A percentile compares a stretch with the other conserved stretches of the same genome.
Evolutionary conservation across 2,329 filamentous ascomycete species (phyloP).

Genomic region (Pseudogymnoascus sp.): DNA sequence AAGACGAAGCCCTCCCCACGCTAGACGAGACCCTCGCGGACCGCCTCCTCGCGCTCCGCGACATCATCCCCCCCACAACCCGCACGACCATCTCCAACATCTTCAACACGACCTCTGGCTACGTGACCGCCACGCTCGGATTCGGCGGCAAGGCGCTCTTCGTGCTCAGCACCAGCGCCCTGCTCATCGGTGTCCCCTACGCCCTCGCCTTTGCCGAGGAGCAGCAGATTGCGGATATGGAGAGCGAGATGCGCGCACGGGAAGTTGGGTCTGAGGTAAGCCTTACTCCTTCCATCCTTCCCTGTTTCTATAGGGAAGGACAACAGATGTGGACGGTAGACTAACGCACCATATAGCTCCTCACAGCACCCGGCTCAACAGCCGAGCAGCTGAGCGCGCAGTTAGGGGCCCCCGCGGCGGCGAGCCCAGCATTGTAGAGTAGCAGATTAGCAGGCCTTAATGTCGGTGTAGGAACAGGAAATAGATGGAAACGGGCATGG

Average conservation of each 20-base stretch:
- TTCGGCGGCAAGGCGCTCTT: constrained; percentile 83
- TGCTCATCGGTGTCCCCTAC: constrained; percentile 88
- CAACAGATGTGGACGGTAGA: neutral
- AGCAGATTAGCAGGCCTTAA: neutral
- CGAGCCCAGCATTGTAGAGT: neutral
- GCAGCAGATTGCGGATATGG: constrained; percentile 95
- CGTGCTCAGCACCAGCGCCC: constrained; percentile 81
- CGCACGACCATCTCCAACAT: constrained; percentile 61
- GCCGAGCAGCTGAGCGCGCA: constrained; percentile 6
- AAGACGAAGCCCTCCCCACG: constrained; percentile 52
- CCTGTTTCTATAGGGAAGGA: neutral
- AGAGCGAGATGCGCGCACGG: constrained; percentile 94
- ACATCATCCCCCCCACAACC: constrained; percentile 67
- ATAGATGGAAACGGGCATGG: constrained; percentile 3
- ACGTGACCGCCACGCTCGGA: constrained; percentile 53
- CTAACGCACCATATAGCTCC: neutral
- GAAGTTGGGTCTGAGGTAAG: constrained; percentile 74
- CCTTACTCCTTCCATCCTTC: neutral
- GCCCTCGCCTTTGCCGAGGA: constrained; percentile 90
- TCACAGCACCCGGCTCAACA: neutral
- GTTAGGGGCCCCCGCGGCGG: neutral
- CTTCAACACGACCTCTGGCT: constrained; percentile 46
- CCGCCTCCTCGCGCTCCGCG: constrained; percentile 63
- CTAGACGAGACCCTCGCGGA: constrained; percentile 57
- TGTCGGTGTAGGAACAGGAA: neutral